Conservation (phyloP, 805 yeast genomes). For the Ogataea pignaliae region DNA sequence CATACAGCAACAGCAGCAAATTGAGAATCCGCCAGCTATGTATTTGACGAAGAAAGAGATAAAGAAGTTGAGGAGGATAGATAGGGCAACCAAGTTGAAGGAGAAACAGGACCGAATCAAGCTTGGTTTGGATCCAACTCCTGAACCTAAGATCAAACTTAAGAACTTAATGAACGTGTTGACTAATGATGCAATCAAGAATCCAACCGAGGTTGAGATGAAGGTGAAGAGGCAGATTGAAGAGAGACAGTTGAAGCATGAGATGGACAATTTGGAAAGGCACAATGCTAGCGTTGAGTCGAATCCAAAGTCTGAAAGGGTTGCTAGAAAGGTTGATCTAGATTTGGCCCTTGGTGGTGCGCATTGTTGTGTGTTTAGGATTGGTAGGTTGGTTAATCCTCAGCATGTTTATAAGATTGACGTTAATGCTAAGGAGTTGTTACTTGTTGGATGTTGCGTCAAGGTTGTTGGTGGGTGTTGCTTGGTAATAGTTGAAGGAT, state of each 20-base stretch:
- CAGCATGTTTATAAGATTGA: conserved; percentile 73
- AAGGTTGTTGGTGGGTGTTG: conserved; percentile 41
- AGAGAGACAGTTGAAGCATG: conserved; percentile 56
- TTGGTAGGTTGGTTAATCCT: conserved; percentile 53
- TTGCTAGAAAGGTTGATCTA: conserved; percentile 35
- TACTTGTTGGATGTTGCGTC: conserved; percentile 59
- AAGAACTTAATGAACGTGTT: conserved; percentile 82
- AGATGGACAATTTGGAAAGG: conserved; percentile 55
- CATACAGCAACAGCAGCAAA: conserved; percentile 20
- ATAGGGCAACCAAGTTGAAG: conserved; percentile 56
- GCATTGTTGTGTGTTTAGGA: conserved; percentile 52
- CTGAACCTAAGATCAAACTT: conserved; percentile 82
- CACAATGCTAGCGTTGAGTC: conserved; percentile 55
- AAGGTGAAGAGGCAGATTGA: conserved; percentile 66
- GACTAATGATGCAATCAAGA: conserved; percentile 79
- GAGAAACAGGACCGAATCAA: conserved; percentile 74
- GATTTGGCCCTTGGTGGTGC: conserved; percentile 46
- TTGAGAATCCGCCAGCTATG: conserved; percentile 40
- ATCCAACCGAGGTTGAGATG: conserved; percentile 84
- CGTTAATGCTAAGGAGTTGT: conserved; percentile 71
- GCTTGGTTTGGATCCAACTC: conserved; percentile 81
- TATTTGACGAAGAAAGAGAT: conserved; percentile 73
- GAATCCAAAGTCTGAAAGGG: conserved; percentile 40
- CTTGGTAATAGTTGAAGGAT: conserved; percentile 73
- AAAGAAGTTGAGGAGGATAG: conserved; percentile 67